Percentiles rank a stretch among this genome's conserved stretches.
phyloP scores from a whole-genome alignment of 257 asterid species.

The Nicotiana noctiflora region DNA sequence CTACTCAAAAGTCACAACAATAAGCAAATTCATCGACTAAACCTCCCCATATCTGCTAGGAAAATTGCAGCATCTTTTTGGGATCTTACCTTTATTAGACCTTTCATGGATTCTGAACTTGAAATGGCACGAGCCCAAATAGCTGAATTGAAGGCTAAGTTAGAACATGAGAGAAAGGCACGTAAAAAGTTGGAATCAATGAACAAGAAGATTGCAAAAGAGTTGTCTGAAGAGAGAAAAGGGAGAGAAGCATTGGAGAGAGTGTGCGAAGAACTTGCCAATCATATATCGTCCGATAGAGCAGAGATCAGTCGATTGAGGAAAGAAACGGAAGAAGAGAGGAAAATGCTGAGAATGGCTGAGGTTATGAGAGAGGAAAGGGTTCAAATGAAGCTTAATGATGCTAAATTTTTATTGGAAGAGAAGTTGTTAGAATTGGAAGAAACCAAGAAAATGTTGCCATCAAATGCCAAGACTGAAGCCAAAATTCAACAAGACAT shows the following conservation, averaged over 20 bases:
- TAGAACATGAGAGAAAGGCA: conserved; percentile 42
- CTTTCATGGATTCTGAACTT: conserved; percentile 60
- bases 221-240: conserved; percentile 47
- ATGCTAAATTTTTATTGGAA: conserved; percentile 55
- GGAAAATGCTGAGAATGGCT: conserved; percentile 71
- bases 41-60: conserved; percentile 61
- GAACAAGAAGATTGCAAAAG: conserved; percentile 39
- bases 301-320: conserved; percentile 34
- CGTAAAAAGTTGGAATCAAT: conserved; percentile 40
- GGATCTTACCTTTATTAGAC: conserved; percentile 62
- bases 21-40: conserved; percentile 54
- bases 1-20: conserved; percentile 1
- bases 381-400: conserved; percentile 75
- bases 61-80: conserved; percentile 72
- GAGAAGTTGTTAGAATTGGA: conserved; percentile 47
- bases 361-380: conserved; percentile 83
- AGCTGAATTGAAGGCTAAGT: conserved; percentile 27
- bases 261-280: conserved; percentile 46
- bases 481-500: conserved; percentile 3
- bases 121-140: conserved; percentile 45
- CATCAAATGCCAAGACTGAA: conserved; percentile 11
- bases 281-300: conserved; percentile 31
- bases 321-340: conserved; percentile 62
- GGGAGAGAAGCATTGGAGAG: conserved; percentile 47
- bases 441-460: conserved; percentile 12